Base-by-base conservation (phyloP, 2,329 filamentous ascomycete genomes). In the Colletotrichum ledebouriae region DNA sequence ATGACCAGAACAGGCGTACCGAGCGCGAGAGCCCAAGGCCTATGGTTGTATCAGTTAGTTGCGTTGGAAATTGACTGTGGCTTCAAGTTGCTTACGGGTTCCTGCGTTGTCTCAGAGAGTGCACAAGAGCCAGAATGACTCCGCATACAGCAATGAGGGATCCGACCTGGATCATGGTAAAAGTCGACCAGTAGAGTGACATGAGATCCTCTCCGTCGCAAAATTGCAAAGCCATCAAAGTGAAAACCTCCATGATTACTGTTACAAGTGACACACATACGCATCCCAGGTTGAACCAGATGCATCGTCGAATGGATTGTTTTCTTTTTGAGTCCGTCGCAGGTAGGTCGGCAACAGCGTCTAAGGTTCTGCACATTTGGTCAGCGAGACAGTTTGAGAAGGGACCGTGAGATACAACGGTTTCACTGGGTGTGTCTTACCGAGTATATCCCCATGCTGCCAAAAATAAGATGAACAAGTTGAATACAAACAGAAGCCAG, bases 201-300 rank as follows among this genome's bases (percentile, higher is more conserved):
- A 88, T 88, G 63, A 89, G 81, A 71, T 88, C 84, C 72, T 89
- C 87, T 10, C 86, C 86, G 42, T 87, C 85, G 70, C 87, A 89
- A 71, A 87, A 89, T 71, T 89, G 85, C 4, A 88, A 75, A 0
- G 84, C 84, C 63, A 87, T 72, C 17, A 88, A 81, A 11, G 79
- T 77, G 64, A 84, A 89, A 13, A 84, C 84, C 73, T 89, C 86
- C 76, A 89, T 80, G 60, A 88, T 77, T 33, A 87, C 79, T 12
- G 83, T 77, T 37, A 76, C 76, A 4, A 83, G 78, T 0, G 85
- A 82, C 0, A 84, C 60, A 4, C 78, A 42, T 20, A 87, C 83
- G 70, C 85, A 85, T 6, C 74, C 73, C 11, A 81, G 70, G 63
- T 80, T 83, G 69, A 84, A 76, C 9, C 75, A 73, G 44, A 88